A percentile compares a stretch with the other conserved stretches of the same genome.
phyloP scores from a whole-genome alignment of 345 rosid genomes.

The Eucalyptus pauciflora region DNA sequence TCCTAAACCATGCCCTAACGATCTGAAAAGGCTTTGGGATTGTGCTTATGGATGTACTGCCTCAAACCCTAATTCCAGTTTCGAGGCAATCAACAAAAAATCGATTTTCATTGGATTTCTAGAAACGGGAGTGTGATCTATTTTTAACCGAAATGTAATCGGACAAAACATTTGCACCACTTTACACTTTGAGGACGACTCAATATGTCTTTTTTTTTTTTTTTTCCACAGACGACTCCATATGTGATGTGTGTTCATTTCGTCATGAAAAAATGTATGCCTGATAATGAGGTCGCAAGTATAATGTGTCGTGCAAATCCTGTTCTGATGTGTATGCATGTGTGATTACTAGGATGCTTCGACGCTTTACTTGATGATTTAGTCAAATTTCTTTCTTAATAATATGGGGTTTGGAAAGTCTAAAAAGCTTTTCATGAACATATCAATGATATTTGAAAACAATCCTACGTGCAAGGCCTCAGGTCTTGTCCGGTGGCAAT shows the following conservation, averaged over 20 bases:
- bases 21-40: background rate
- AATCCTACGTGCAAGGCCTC: background rate
- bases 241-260: background rate
- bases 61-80: background rate
- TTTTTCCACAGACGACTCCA: background rate
- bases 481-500: background rate
- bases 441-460: background rate
- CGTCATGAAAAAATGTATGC: background rate
- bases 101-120: background rate
- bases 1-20: background rate
- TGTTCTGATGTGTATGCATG: too few relatives aligned
- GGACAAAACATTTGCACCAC: fast-evolving
- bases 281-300: background rate
- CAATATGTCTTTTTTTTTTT: too few relatives aligned
- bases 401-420: background rate
- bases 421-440: background rate
- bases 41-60: background rate
- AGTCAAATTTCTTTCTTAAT: background rate
- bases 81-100: background rate
- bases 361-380: too few relatives aligned
- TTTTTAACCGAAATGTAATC: background rate
- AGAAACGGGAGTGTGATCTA: fast-evolving
- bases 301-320: fast-evolving
- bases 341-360: too few relatives aligned
- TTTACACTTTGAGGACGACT: background rate